Percentiles rank a stretch among this genome's conserved stretches.
Evolutionary conservation across 2,329 filamentous ascomycete genomes (phyloP).

Genomic region (Alternaria infectoria): DNA sequence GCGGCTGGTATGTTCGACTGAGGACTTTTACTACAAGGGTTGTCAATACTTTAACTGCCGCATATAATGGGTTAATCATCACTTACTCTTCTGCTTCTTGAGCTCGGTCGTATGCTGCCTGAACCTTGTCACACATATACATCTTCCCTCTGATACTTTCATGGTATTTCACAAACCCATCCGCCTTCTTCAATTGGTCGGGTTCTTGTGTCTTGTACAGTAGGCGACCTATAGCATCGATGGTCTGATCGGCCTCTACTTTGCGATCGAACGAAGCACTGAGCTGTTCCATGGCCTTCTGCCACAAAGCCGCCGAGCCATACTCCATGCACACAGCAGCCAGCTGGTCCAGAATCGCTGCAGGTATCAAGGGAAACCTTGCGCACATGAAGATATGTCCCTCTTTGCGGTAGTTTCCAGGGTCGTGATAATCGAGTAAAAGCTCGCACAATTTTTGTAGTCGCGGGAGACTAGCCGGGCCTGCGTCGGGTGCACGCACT

Average conservation of each 20-base stretch:
- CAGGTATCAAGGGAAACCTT: neutral
- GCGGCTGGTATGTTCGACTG: neutral
- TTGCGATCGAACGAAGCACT: neutral
- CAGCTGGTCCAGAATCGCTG: neutral
- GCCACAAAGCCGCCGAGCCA: neutral
- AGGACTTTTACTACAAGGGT: accelerated
- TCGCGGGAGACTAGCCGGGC: neutral
- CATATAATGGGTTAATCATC: accelerated
- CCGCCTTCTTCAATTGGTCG: neutral
- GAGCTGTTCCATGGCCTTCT: neutral
- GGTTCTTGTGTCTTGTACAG: neutral
- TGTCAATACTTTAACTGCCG: neutral
- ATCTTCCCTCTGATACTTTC: neutral
- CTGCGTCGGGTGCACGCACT: neutral
- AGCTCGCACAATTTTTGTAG: neutral
- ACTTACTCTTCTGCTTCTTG: neutral
- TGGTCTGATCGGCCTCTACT: neutral
- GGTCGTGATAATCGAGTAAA: neutral
- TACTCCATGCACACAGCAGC: neutral
- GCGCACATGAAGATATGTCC: neutral
- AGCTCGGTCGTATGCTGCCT: neutral
- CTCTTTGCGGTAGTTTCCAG: neutral
- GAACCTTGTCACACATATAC: neutral
- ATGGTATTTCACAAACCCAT: neutral
- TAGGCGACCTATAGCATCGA: neutral